A percentile compares a stretch with the other conserved stretches of the same genome.
phyloP scores from a whole-genome alignment of 2,329 filamentous ascomycete genomes.

The Leptographium lundbergii region DNA sequence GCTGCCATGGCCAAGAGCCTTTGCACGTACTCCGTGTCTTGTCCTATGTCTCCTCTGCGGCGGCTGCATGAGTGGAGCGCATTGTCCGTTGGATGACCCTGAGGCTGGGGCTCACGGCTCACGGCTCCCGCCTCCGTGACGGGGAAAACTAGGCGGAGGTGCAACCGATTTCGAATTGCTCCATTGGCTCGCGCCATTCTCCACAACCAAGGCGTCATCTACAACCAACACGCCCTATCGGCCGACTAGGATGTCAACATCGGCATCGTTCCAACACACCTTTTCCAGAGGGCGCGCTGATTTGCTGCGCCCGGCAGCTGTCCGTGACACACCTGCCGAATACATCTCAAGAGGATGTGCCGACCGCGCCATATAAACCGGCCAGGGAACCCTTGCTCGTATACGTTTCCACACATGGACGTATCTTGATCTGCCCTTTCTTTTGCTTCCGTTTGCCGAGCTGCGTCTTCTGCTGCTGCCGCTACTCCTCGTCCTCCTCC shows the following conservation, averaged over 20 bases:
- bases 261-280: not conserved
- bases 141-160: no score
- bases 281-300: not conserved
- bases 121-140: no score
- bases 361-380: not conserved
- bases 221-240: not conserved
- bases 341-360: not conserved
- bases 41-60: not conserved
- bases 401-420: not conserved
- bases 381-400: not conserved
- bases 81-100: not conserved
- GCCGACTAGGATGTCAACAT: not conserved
- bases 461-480: not conserved
- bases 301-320: not conserved
- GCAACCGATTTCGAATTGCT: not conserved
- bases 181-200: constrained; percentile 1
- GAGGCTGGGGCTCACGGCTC: not conserved
- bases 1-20: not conserved
- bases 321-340: not conserved
- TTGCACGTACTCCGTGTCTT: no score
- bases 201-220: constrained; percentile 6
- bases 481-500: not conserved
- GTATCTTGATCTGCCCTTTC: not conserved
- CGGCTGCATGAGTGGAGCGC: not conserved
- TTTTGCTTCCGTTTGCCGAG: not conserved